Evolutionary conservation across 148 eudicot species (phyloP).

Genomic region (Heliamphora exappendiculata): DNA sequence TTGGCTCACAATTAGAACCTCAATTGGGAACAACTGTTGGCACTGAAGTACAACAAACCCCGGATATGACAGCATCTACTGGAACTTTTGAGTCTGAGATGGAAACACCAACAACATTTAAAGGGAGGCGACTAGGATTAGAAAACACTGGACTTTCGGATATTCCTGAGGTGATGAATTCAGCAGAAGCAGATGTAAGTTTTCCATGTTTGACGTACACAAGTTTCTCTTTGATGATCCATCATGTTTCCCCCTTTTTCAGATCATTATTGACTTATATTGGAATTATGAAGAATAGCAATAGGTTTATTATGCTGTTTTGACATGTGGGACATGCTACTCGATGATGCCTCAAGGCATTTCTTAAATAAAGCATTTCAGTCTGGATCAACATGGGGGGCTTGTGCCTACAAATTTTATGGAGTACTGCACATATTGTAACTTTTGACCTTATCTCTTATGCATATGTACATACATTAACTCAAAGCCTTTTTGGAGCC

Average conservation of each 20-base stretch:
- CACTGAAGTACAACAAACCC: conserved; percentile 15
- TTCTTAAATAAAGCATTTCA: neutral
- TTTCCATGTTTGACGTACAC: neutral
- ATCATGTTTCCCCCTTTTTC: neutral
- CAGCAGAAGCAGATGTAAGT: conserved; percentile 49
- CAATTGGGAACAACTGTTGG: conserved; percentile 19
- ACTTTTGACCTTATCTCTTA: neutral
- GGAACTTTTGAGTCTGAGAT: conserved; percentile 29
- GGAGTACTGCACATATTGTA: neutral
- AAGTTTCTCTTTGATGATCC: conserved; percentile 3
- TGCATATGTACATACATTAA: neutral
- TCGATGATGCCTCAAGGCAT: neutral
- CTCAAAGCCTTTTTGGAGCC: neutral
- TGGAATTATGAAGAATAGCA: neutral
- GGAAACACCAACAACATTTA: conserved; percentile 40
- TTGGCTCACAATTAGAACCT: conserved; percentile 35
- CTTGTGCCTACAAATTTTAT: neutral
- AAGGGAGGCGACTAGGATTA: conserved; percentile 9
- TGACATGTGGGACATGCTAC: neutral
- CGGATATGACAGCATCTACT: conserved; percentile 26
- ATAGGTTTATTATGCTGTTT: neutral
- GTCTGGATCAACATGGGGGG: neutral
- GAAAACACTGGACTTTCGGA: conserved; percentile 41
- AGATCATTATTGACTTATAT: neutral
- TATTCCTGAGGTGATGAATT: conserved; percentile 46